phyloP scores from a whole-genome alignment of 2,329 filamentous ascomycete genomes.

The Talaromyces sp. region DNA sequence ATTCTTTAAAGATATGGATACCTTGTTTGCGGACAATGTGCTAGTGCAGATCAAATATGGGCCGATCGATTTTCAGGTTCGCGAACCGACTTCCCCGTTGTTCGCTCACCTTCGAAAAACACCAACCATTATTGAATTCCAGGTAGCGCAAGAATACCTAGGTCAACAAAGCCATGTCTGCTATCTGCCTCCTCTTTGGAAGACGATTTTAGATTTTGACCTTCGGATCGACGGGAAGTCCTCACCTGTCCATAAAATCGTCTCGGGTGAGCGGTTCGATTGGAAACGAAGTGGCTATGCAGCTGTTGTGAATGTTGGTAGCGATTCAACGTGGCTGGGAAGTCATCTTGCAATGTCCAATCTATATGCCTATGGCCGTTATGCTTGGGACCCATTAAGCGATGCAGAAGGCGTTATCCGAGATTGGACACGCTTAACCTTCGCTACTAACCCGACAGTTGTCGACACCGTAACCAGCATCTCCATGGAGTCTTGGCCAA shows the following conservation, averaged over 20 bases:
- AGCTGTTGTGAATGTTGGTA: constrained; percentile 65
- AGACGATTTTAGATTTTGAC: constrained; percentile 65
- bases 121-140: constrained; percentile 59
- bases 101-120: constrained; percentile 54
- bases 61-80: constrained; percentile 70
- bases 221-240: constrained; percentile 57
- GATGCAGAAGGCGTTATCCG: constrained; percentile 53
- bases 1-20: constrained; percentile 63
- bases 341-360: constrained; percentile 69
- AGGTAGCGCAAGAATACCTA: constrained; percentile 67
- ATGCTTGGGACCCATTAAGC: constrained; percentile 61
- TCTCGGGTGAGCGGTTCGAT: constrained; percentile 59
- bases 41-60: constrained; percentile 72
- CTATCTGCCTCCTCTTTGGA: constrained; percentile 67
- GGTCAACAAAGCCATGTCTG: constrained; percentile 68
- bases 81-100: constrained; percentile 64
- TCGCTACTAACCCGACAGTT: constrained; percentile 55
- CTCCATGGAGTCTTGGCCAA: constrained; percentile 66
- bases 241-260: constrained; percentile 58
- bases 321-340: constrained; percentile 65
- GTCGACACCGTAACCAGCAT: constrained; percentile 59
- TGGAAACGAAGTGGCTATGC: constrained; percentile 60
- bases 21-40: constrained; percentile 66
- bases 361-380: constrained; percentile 64
- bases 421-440: constrained; percentile 68